Conservation (phyloP, 2,329 filamentous ascomycete species). For the Aspergillus costaricaensis region DNA sequence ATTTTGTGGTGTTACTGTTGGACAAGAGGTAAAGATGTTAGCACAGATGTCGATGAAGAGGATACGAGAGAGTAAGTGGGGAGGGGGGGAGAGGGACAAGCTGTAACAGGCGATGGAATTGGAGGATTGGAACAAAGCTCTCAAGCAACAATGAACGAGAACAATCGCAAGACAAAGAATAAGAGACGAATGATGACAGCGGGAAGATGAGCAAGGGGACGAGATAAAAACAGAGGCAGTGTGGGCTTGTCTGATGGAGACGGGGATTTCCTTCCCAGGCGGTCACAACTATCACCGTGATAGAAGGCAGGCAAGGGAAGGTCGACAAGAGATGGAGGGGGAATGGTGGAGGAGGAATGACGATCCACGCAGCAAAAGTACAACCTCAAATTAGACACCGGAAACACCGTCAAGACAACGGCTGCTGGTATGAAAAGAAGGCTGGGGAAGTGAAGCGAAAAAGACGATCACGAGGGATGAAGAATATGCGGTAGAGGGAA, state of each 20-base stretch:
- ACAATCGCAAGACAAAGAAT: background rate
- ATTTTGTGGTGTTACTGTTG: conserved; percentile 56
- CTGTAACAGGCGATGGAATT: background rate
- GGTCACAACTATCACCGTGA: background rate
- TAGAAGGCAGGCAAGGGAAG: background rate
- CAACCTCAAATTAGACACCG: conserved; percentile 14
- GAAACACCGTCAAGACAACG: background rate
- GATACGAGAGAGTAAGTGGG: background rate
- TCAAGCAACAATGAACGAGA: conserved; percentile 3
- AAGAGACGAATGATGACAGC: background rate
- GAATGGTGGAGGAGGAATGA: background rate
- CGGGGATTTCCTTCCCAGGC: background rate
- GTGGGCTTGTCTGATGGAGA: background rate
- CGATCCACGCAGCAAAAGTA: conserved; percentile 14
- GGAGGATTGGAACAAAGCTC: background rate
- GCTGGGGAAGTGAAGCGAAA: conserved; percentile 11
- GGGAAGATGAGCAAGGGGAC: conserved; percentile 1
- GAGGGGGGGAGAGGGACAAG: background rate
- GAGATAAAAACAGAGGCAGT: background rate
- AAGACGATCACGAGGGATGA: conserved; percentile 20
- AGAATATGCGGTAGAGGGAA: conserved; percentile 13
- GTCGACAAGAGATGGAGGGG: background rate
- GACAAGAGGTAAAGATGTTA: conserved; percentile 1
- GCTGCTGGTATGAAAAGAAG: conserved; percentile 8
- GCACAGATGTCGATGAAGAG: background rate